Conservation (phyloP, 495 filamentous ascomycete species). For the Penicillium desertorum region DNA sequence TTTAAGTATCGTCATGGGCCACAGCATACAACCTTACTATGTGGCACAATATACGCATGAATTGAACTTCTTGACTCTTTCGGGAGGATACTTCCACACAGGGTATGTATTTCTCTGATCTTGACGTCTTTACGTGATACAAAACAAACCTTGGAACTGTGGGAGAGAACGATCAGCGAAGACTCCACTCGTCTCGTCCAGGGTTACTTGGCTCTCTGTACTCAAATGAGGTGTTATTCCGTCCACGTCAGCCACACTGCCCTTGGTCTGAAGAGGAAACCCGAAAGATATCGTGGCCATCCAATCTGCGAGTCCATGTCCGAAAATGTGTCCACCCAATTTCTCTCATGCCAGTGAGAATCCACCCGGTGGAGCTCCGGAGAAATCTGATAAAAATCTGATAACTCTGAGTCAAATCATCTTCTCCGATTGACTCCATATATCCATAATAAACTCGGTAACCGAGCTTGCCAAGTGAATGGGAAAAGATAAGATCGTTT, state of each 20-base stretch:
- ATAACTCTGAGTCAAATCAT: conserved; percentile 30
- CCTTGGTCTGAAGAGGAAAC: not conserved
- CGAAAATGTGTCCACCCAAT: conserved; percentile 2
- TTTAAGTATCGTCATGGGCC: not conserved
- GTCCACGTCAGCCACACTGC: conserved; percentile 8
- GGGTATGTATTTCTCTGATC: not conserved
- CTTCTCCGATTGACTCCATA: conserved; percentile 15
- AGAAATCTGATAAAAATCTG: conserved; percentile 34
- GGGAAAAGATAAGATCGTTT: conserved; percentile 11
- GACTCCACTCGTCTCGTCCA: conserved; percentile 8
- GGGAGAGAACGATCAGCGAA: conserved; percentile 1
- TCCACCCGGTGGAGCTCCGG: conserved; percentile 27
- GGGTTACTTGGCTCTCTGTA: conserved; percentile 1
- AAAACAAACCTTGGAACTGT: too few relatives aligned
- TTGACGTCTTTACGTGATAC: not conserved
- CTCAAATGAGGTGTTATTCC: not conserved
- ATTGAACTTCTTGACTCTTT: not conserved
- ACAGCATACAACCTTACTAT: not conserved
- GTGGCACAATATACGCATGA: not conserved
- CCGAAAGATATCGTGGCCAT: not conserved
- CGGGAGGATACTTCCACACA: too few relatives aligned
- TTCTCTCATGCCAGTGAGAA: conserved; percentile 10
- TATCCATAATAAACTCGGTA: conserved; percentile 25
- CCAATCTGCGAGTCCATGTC: conserved; percentile 5
- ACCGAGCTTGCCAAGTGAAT: conserved; percentile 23